These are phyloP conservation scores for Nicotiana benthamiana DNA, from an alignment of 257 asterid genomes.

Conservation along the genomic window DNA sequence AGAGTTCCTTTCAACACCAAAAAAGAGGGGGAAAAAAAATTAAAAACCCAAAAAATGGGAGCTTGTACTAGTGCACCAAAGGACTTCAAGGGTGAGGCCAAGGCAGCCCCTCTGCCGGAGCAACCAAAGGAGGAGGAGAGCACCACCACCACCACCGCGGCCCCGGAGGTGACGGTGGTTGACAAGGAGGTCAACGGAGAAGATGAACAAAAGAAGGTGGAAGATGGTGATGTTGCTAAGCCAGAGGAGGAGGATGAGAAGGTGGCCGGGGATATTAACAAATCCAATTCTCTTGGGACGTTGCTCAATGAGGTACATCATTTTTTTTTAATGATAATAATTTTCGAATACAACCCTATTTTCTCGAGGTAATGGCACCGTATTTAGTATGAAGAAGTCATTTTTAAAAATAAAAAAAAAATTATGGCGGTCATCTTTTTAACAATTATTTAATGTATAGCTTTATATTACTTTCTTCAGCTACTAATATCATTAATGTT, in stretches of 20 bases:
- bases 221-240: conserved; percentile 6
- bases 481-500: too few relatives aligned
- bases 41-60: conserved; percentile 25
- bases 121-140: conserved; percentile 36
- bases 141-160: conserved; percentile 12
- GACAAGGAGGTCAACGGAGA: background rate
- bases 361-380: too few relatives aligned
- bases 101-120: conserved; percentile 22
- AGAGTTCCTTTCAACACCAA: conserved; percentile 8
- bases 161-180: background rate
- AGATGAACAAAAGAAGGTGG: conserved; percentile 14
- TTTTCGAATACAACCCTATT: background rate
- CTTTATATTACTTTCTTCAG: too few relatives aligned
- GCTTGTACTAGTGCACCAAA: conserved; percentile 52
- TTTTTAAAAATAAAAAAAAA: too few relatives aligned
- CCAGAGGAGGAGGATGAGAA: conserved; percentile 7
- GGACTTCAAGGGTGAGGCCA: conserved; percentile 29
- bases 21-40: background rate
- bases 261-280: background rate
- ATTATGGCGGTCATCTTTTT: too few relatives aligned
- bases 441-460: too few relatives aligned
- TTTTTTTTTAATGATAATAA: too few relatives aligned
- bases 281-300: background rate
- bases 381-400: too few relatives aligned
- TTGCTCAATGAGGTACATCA: background rate